Conservation (phyloP, 768 basidiomycete genomes). For the Collybiopsis confluens region DNA sequence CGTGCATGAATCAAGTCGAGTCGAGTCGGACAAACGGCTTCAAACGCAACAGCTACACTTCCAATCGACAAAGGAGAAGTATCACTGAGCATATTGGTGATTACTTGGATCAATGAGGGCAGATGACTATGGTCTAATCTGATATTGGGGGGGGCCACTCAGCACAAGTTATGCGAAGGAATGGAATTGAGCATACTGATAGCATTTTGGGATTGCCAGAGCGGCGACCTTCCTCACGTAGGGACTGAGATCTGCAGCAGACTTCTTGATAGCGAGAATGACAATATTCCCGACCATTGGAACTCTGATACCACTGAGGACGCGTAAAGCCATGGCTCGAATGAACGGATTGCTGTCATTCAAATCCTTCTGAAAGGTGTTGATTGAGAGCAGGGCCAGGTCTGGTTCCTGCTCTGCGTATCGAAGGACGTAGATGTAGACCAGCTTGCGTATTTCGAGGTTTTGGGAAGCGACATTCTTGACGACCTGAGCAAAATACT, state of each 20-base stretch:
- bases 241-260: slow-evolving; percentile 86
- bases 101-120: slow-evolving; percentile 62
- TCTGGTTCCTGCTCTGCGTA: slow-evolving; percentile 94
- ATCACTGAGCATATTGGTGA: slow-evolving; percentile 64
- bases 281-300: slow-evolving; percentile 85
- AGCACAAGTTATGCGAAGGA: background rate
- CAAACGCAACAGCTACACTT: slow-evolving; percentile 80
- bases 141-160: slow-evolving; percentile 7
- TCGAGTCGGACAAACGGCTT: slow-evolving; percentile 79
- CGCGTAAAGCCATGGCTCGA: slow-evolving; percentile 92
- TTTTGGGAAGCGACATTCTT: slow-evolving; percentile 93
- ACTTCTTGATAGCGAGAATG: slow-evolving; percentile 86
- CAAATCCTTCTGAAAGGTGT: slow-evolving; percentile 97
- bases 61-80: slow-evolving; percentile 87
- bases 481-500: slow-evolving; percentile 95
- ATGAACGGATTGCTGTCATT: slow-evolving; percentile 91
- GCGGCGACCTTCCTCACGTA: slow-evolving; percentile 94
- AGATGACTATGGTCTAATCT: slow-evolving; percentile 77
- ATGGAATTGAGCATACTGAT: slow-evolving; percentile 40
- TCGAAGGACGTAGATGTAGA: slow-evolving; percentile 94
- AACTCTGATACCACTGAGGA: slow-evolving; percentile 88
- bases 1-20: slow-evolving; percentile 87
- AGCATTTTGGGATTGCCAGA: slow-evolving; percentile 82
- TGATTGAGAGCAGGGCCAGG: slow-evolving; percentile 91
- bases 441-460: slow-evolving; percentile 92